These are phyloP conservation scores for Mortierella sp. DNA, from an alignment of 371 early-diverging fungal genomes.

Conservation along the genomic window DNA sequence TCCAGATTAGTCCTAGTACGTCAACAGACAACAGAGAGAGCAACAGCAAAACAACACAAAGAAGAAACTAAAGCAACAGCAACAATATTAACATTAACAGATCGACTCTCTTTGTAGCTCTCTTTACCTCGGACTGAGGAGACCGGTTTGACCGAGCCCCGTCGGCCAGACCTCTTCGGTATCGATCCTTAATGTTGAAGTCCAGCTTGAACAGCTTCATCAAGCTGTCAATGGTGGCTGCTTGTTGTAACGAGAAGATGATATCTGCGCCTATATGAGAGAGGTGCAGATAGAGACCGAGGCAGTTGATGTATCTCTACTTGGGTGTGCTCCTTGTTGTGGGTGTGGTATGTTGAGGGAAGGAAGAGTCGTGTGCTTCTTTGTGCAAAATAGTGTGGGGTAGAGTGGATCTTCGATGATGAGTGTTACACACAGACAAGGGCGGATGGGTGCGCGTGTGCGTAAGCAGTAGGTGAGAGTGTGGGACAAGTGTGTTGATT, in stretches of 20 bases:
- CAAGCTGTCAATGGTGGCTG: not conserved
- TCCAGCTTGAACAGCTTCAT: slow-evolving; percentile 54
- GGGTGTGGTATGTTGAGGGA: not conserved
- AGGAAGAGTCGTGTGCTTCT: not conserved
- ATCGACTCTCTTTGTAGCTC: not conserved
- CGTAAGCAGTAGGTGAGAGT: not conserved
- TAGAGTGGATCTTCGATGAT: not conserved
- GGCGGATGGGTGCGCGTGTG: not conserved
- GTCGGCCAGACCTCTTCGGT: slow-evolving; percentile 47
- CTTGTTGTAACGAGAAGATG: not conserved
- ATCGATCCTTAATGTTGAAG: slow-evolving; percentile 50
- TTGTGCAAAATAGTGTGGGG: not conserved
- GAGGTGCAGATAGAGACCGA: not conserved
- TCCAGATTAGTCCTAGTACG: slow-evolving; percentile 1
- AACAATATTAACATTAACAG: not conserved
- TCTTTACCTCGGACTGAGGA: slow-evolving; percentile 42
- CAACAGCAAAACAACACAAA: not conserved
- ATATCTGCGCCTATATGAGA: not conserved
- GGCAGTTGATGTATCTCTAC: not conserved
- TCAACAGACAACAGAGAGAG: not conserved
- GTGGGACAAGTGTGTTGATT: not conserved
- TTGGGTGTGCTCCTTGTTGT: not conserved
- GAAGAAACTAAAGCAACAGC: not conserved
- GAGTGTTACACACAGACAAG: slow-evolving; percentile 1
- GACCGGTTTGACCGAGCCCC: slow-evolving; percentile 30